These are phyloP conservation scores for Fallopia convolvulus DNA, from an alignment of 148 eudicot genomes.

Conservation along the genomic window DNA sequence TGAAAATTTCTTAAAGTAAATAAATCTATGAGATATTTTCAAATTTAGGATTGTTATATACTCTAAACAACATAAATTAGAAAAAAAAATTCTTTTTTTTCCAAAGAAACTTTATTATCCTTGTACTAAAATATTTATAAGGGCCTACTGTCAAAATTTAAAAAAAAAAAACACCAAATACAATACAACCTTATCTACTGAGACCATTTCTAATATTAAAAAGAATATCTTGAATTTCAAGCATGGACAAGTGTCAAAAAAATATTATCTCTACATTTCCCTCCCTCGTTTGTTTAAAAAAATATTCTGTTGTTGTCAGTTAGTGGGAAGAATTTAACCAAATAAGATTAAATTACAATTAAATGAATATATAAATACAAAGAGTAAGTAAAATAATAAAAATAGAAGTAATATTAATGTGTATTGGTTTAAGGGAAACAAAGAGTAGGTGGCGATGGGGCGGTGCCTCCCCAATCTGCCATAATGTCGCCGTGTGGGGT, in stretches of 20 bases:
- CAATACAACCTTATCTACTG: not conserved
- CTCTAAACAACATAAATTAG: no score
- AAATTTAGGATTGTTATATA: no score
- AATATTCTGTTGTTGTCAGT: not conserved
- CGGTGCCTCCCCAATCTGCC: slow-evolving; percentile 8
- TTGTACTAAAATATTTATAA: not conserved
- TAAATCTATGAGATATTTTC: no score
- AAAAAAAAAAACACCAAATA: not conserved
- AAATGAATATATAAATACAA: not conserved
- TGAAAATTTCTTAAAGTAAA: no score
- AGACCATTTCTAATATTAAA: not conserved
- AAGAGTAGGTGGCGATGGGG: slow-evolving; percentile 8
- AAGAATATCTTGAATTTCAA: not conserved
- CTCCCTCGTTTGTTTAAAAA: not conserved
- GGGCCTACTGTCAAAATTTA: not conserved
- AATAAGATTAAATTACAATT: not conserved
- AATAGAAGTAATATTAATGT: not conserved
- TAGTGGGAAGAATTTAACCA: not conserved
- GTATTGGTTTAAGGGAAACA: not conserved
- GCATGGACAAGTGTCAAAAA: no score
- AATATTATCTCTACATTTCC: not conserved
- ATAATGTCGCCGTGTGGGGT: slow-evolving; percentile 10
- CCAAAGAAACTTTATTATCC: no score
- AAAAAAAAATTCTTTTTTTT: no score
- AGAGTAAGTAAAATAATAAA: not conserved